These are phyloP conservation scores for Madurella fahalii DNA, from an alignment of 2,329 filamentous ascomycete genomes.

Conservation along the genomic window DNA sequence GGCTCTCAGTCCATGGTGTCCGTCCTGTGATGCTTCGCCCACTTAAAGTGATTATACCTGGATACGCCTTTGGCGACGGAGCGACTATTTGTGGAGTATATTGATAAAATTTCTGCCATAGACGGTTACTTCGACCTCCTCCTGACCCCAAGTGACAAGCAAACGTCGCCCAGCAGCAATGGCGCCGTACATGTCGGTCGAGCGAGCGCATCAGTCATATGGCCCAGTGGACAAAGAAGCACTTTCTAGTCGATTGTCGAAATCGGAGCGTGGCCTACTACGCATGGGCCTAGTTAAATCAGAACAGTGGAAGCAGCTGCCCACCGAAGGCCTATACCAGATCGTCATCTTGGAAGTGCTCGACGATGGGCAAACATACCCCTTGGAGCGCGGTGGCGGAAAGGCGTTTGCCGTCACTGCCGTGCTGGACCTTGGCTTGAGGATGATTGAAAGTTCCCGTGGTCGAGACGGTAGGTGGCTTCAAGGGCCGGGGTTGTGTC, in stretches of 20 bases:
- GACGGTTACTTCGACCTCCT: too few relatives aligned
- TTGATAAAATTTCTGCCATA: too few relatives aligned
- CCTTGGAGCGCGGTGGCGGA: conserved; percentile 18
- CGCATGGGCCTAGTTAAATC: conserved; percentile 10
- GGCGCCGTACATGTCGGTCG: conserved; percentile 12
- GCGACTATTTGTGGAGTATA: too few relatives aligned
- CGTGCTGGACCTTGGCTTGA: conserved; percentile 20
- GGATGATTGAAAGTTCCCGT: conserved; percentile 20
- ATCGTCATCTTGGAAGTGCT: conserved; percentile 20
- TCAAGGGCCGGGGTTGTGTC: not conserved
- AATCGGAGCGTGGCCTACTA: conserved; percentile 5
- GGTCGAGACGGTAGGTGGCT: conserved; percentile 13
- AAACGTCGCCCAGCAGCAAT: not conserved
- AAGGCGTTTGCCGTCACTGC: conserved; percentile 18
- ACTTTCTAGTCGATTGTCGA: not conserved
- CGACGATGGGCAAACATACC: conserved; percentile 9
- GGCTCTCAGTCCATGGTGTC: too few relatives aligned
- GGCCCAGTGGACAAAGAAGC: conserved; percentile 10
- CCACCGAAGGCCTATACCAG: conserved; percentile 19
- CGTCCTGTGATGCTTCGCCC: too few relatives aligned
- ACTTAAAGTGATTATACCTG: too few relatives aligned
- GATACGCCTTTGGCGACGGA: too few relatives aligned
- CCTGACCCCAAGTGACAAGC: too few relatives aligned
- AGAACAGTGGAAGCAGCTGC: conserved; percentile 8
- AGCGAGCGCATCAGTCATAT: conserved; percentile 11